These are phyloP conservation scores for Linanthus parryae DNA, from an alignment of 148 eudicot species.

Conservation along the genomic window DNA sequence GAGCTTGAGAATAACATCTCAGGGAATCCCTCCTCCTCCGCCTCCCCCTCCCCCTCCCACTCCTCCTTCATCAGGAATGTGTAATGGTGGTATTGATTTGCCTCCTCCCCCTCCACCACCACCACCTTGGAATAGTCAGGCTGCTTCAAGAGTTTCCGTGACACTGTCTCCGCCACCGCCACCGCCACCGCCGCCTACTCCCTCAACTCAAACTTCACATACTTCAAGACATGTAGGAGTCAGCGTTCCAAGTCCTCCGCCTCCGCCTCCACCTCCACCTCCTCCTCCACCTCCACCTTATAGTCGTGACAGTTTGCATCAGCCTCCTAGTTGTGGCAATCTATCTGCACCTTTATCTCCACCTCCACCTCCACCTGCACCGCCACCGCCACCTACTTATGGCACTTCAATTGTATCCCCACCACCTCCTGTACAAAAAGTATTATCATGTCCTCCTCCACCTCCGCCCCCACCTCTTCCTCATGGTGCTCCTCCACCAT, in stretches of 20 bases:
- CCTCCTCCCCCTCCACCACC: constrained; percentile 15
- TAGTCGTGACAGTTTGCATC: not conserved
- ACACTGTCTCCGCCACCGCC: not conserved
- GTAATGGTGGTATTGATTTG: constrained; percentile 5
- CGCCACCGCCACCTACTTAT: constrained; percentile 19
- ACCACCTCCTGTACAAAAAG: constrained; percentile 14
- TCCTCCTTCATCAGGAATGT: not conserved
- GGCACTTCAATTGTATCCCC: not conserved
- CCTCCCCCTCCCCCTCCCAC: not conserved
- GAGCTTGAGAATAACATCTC: not conserved
- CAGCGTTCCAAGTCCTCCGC: not conserved
- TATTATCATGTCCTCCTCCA: constrained; percentile 29
- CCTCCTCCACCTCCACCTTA: constrained; percentile 13
- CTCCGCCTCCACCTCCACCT: constrained; percentile 1
- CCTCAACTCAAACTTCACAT: not conserved
- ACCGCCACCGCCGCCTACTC: not conserved
- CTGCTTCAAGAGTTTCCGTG: not conserved
- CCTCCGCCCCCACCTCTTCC: constrained; percentile 27
- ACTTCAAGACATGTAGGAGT: not conserved
- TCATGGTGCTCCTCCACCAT: constrained; percentile 15
- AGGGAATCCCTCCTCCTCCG: constrained; percentile 2
- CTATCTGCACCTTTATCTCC: constrained; percentile 26
- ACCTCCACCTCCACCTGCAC: constrained; percentile 15
- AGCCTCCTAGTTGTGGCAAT: not conserved
- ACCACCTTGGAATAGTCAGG: constrained; percentile 3